These are phyloP conservation scores for Diatrype stigma DNA, from an alignment of 2,329 filamentous ascomycete species.

Conservation along the genomic window DNA sequence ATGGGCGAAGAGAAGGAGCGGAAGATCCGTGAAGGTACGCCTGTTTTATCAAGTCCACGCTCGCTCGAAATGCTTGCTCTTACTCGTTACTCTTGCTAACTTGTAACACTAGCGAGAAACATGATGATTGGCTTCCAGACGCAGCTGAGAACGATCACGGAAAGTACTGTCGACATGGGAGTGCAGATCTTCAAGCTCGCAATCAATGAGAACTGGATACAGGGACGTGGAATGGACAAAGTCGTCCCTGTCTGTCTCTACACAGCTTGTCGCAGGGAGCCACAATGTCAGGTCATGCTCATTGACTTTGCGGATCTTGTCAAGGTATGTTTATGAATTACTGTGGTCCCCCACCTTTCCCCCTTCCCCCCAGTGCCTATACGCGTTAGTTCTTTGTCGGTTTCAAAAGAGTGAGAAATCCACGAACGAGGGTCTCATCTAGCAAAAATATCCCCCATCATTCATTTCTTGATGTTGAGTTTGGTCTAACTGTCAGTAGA, in stretches of 20 bases:
- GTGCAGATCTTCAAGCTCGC: conserved; percentile 74
- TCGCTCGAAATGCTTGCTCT: too few species aligned
- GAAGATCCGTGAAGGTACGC: conserved; percentile 48
- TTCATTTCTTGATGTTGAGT: not conserved
- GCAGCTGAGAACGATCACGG: conserved; percentile 52
- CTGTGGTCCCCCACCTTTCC: not conserved
- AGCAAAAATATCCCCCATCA: too few species aligned
- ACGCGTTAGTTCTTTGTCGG: too few species aligned
- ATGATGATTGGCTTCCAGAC: conserved; percentile 60
- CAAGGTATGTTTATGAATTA: conserved; percentile 30
- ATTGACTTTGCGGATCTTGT: conserved; percentile 89
- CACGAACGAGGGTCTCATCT: too few species aligned
- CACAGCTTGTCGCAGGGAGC: conserved; percentile 75
- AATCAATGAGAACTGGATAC: conserved; percentile 71
- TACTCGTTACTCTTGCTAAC: conserved; percentile 18
- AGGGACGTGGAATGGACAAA: conserved; percentile 78
- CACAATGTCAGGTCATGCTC: conserved; percentile 81
- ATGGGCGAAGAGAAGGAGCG: conserved; percentile 54
- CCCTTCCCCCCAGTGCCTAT: too few species aligned
- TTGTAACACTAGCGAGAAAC: conserved; percentile 34
- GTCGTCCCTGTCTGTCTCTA: conserved; percentile 92
- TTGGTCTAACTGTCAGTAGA: conserved; percentile 30
- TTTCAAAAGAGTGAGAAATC: too few species aligned
- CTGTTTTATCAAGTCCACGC: not conserved
- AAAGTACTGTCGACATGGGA: conserved; percentile 60